Conservation (phyloP, 306 rosid species). For the Rosa persica region DNA sequence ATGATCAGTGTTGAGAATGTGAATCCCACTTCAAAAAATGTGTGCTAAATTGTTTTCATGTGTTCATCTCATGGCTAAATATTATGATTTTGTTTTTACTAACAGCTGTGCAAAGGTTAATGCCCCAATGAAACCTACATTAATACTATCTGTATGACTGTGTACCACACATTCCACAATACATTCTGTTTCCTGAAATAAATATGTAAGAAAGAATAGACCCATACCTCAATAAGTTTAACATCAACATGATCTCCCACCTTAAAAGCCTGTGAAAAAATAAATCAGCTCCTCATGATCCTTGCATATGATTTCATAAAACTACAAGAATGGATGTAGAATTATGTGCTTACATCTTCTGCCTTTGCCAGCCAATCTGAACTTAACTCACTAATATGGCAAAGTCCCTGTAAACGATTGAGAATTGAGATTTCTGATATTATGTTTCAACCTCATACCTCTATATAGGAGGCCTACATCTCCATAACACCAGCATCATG, state of each 20-base stretch:
- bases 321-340: not conserved
- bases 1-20: not conserved
- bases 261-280: constrained; percentile 69
- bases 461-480: not conserved
- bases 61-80: not conserved
- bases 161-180: not conserved
- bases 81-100: not conserved
- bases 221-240: constrained; percentile 87
- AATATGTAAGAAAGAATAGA: not conserved
- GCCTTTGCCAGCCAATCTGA: constrained; percentile 90
- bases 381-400: constrained; percentile 95
- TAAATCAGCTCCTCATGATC: constrained; percentile 9
- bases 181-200: not conserved
- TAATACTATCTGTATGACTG: not conserved
- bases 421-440: constrained; percentile 21
- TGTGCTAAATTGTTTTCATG: not conserved
- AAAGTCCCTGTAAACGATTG: constrained; percentile 73
- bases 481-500: not conserved
- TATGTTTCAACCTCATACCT: constrained; percentile 7
- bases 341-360: constrained; percentile 66
- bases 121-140: not conserved
- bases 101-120: not conserved
- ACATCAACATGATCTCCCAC: constrained; percentile 89
- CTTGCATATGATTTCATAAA: not conserved
- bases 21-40: not conserved